phyloP scores from a whole-genome alignment of 495 filamentous ascomycete genomes.

The Achaetomiella virescens region DNA sequence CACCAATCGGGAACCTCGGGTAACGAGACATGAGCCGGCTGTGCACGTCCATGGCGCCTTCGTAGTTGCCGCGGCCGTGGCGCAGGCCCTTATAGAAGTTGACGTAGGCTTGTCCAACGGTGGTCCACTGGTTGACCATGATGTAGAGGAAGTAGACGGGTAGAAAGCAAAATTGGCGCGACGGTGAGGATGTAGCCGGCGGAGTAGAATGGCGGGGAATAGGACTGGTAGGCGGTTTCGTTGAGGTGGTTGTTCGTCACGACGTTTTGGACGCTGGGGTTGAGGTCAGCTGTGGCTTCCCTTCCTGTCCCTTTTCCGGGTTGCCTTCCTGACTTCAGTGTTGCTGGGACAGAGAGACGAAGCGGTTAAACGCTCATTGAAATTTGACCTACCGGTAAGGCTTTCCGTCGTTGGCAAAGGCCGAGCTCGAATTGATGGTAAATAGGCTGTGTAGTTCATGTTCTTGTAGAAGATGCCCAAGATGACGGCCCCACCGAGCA shows the following conservation, averaged over 20 bases:
- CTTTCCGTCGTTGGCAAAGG: conserved; percentile 51
- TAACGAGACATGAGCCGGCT: conserved; percentile 53
- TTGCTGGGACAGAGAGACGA: too few relatives aligned
- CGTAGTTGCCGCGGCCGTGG: conserved; percentile 41
- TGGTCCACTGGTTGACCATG: conserved; percentile 48
- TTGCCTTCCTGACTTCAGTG: too few relatives aligned
- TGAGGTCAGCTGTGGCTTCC: too few relatives aligned
- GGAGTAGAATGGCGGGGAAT: conserved; percentile 57
- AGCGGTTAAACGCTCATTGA: too few relatives aligned
- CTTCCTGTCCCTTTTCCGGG: too few relatives aligned
- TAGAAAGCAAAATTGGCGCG: conserved; percentile 54
- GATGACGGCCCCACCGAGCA: conserved; percentile 35
- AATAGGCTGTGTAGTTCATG: conserved; percentile 44
- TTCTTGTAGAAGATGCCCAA: conserved; percentile 48
- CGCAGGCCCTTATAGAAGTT: conserved; percentile 41
- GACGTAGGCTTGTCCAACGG: conserved; percentile 24
- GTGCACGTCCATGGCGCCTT: conserved; percentile 55
- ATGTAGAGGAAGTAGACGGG: conserved; percentile 51
- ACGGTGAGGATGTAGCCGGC: conserved; percentile 54
- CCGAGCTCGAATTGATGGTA: conserved; percentile 42
- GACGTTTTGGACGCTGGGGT: conserved; percentile 47
- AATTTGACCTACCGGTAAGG: too few relatives aligned
- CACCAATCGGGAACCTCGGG: conserved; percentile 56
- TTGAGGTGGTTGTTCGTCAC: conserved; percentile 47
- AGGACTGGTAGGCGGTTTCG: conserved; percentile 42